Evolutionary conservation across 768 basidiomycete genomes (phyloP).

Genomic region (Auricularia auricula-judae): DNA sequence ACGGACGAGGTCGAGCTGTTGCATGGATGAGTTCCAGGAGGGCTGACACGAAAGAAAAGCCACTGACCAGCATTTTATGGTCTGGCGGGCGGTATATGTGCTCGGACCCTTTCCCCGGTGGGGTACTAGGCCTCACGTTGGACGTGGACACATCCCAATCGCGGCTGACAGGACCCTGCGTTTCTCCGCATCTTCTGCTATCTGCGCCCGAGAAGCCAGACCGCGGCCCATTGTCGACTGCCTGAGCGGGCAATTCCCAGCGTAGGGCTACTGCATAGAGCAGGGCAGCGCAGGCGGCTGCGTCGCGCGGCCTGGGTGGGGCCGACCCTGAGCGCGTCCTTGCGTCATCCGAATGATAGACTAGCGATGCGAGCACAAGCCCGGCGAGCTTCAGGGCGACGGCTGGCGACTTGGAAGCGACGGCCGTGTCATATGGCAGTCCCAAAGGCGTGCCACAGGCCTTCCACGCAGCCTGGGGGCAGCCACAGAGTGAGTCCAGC

Average conservation of each 20-base stretch:
- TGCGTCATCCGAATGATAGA: neutral
- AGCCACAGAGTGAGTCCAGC: neutral
- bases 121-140: neutral
- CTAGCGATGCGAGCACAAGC: neutral
- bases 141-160: neutral
- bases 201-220: neutral
- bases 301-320: neutral
- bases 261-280: neutral
- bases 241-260: neutral
- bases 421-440: neutral
- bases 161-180: neutral
- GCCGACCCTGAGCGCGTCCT: neutral
- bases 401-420: neutral
- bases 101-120: neutral
- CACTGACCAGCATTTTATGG: neutral
- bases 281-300: neutral
- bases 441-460: neutral
- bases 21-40: neutral
- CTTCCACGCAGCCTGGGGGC: neutral
- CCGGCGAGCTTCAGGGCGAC: neutral
- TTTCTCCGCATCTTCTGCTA: neutral
- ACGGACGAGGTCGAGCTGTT: neutral
- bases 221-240: neutral
- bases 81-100: neutral
- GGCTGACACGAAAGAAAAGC: neutral